phyloP scores from a whole-genome alignment of 1,284 basidiomycete genomes.

The Austroboletus novae-zelandiae region DNA sequence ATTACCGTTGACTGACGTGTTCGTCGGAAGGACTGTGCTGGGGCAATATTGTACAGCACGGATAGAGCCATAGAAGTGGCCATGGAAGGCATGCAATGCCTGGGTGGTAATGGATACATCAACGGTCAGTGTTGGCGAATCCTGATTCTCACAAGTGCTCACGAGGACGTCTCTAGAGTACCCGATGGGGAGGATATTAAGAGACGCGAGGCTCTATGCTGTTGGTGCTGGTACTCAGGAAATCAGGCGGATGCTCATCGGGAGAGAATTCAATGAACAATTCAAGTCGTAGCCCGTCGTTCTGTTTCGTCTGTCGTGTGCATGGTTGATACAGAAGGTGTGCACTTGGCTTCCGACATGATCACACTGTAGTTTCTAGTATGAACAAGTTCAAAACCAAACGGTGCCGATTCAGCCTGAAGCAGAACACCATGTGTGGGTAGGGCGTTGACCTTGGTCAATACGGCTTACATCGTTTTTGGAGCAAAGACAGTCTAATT shows the following conservation, averaged over 20 bases:
- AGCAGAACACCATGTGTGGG: too few species aligned
- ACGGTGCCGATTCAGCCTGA: too few species aligned
- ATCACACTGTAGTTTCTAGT: too few species aligned
- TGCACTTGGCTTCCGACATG: background rate
- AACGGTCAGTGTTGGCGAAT: conserved; percentile 54
- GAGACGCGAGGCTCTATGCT: conserved; percentile 84
- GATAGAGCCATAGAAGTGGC: conserved; percentile 91
- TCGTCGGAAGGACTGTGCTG: conserved; percentile 77
- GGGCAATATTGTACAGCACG: conserved; percentile 88
- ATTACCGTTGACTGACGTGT: conserved; percentile 2
- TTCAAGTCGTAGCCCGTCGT: conserved; percentile 36
- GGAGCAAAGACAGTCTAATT: too few species aligned
- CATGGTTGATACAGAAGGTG: background rate
- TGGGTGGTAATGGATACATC: conserved; percentile 92
- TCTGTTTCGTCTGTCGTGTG: background rate
- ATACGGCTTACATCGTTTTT: too few species aligned
- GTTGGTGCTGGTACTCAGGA: conserved; percentile 93
- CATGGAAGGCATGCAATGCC: conserved; percentile 86
- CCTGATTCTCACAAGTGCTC: background rate
- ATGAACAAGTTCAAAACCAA: too few species aligned
- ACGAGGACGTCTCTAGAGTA: conserved; percentile 57
- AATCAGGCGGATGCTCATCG: conserved; percentile 87
- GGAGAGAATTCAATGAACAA: conserved; percentile 83
- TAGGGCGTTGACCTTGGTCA: too few species aligned
- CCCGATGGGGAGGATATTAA: conserved; percentile 80